Conservation (phyloP, 208 protist genomes). For the Polymyxa betae region DNA sequence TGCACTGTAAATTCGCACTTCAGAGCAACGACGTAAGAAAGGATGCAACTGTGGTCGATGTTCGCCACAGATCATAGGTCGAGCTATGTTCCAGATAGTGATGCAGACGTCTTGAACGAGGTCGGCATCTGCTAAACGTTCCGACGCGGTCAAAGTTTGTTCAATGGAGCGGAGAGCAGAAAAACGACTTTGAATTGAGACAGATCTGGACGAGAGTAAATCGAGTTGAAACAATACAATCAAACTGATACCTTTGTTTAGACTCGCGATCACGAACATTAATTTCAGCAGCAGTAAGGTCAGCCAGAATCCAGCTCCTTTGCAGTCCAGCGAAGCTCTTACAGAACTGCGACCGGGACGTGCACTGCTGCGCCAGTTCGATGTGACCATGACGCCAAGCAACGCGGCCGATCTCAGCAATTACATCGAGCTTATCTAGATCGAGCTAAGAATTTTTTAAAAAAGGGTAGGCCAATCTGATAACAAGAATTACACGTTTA, state of each 20-base stretch:
- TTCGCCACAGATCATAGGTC: not conserved
- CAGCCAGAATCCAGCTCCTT: conserved; percentile 3
- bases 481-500: conserved; percentile 9
- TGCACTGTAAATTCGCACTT: not conserved
- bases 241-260: not conserved
- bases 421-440: conserved; percentile 34
- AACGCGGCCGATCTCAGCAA: not conserved
- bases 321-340: conserved; percentile 28
- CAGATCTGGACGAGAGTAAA: not conserved
- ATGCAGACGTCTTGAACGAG: conserved; percentile 10
- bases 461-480: not conserved
- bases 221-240: not conserved
- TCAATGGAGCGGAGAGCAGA: not conserved
- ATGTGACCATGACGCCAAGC: not conserved
- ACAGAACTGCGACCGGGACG: not conserved
- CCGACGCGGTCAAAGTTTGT: not conserved
- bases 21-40: not conserved
- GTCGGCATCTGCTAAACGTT: not conserved
- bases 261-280: not conserved
- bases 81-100: not conserved
- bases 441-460: not conserved
- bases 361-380: not conserved
- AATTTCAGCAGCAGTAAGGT: conserved; percentile 8
- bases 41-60: not conserved
- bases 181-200: not conserved